These are phyloP conservation scores for Fremontodendron californicum DNA, from an alignment of 345 rosid species.

Conservation along the genomic window DNA sequence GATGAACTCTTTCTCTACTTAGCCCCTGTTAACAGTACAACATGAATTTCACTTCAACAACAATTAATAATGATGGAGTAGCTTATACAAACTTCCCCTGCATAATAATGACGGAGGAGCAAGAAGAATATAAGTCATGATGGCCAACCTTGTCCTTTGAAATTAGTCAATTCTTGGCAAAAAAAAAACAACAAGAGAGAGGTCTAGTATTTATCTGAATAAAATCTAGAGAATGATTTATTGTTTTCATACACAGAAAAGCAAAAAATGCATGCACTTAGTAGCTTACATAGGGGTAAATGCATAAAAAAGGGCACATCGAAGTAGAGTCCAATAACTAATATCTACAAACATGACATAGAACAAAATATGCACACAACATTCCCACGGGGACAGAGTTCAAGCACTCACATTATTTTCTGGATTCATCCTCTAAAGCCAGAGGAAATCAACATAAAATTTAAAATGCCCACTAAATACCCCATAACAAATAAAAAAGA, in stretches of 20 bases:
- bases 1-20: no score
- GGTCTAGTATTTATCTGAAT: background rate
- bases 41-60: no score
- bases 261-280: background rate
- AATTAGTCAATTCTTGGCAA: background rate
- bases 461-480: no score
- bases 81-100: conserved; percentile 93
- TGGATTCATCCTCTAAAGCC: background rate
- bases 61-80: no score
- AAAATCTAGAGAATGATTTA: background rate
- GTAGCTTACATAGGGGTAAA: background rate
- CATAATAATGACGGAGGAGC: conserved; percentile 10
- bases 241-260: conserved; percentile 7
- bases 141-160: background rate
- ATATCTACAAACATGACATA: background rate
- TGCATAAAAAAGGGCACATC: background rate
- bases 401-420: background rate
- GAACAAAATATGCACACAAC: background rate
- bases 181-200: conserved; percentile 4
- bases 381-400: background rate
- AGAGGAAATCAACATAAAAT: no score
- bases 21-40: no score
- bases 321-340: background rate
- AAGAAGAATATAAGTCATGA: background rate
- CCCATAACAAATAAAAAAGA: background rate